phyloP scores from a whole-genome alignment of 495 filamentous ascomycete genomes.

The Copromyces sp. region DNA sequence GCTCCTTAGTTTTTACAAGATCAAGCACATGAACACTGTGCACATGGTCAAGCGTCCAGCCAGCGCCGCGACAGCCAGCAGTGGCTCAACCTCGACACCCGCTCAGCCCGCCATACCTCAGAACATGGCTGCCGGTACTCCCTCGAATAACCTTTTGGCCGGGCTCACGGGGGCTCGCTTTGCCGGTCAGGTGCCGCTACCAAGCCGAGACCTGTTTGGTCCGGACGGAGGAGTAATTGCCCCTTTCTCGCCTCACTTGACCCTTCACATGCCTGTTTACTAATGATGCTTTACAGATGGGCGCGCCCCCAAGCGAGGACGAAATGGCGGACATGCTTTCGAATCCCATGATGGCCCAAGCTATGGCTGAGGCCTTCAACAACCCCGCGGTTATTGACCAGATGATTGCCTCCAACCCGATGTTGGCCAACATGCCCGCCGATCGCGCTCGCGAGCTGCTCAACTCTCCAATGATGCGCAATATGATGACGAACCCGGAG shows the following conservation, averaged over 20 bases:
- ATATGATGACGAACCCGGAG: conserved; percentile 93
- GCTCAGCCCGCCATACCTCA: conserved; percentile 58
- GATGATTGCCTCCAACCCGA: conserved; percentile 82
- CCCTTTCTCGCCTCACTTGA: neutral
- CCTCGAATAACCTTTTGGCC: conserved; percentile 77
- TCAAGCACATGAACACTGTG: conserved; percentile 90
- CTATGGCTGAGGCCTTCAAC: conserved; percentile 86
- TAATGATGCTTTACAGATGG: conserved; percentile 59
- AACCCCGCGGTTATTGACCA: conserved; percentile 87
- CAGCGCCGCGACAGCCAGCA: conserved; percentile 50
- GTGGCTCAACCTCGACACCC: conserved; percentile 37
- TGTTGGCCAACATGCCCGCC: conserved; percentile 71
- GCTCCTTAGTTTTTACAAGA: conserved; percentile 75
- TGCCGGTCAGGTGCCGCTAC: conserved; percentile 83
- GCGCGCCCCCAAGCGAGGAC: conserved; percentile 69
- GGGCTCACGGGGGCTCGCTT: conserved; percentile 89
- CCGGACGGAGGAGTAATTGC: conserved; percentile 80
- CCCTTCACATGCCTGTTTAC: neutral
- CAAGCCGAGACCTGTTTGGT: conserved; percentile 82
- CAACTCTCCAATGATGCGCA: conserved; percentile 72
- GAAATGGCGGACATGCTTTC: conserved; percentile 73
- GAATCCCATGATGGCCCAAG: conserved; percentile 71
- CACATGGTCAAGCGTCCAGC: conserved; percentile 93
- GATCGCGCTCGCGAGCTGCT: conserved; percentile 64
- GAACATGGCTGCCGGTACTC: conserved; percentile 82